Conservation (phyloP, 2,329 filamentous ascomycete species). For the Didymella exigua region DNA sequence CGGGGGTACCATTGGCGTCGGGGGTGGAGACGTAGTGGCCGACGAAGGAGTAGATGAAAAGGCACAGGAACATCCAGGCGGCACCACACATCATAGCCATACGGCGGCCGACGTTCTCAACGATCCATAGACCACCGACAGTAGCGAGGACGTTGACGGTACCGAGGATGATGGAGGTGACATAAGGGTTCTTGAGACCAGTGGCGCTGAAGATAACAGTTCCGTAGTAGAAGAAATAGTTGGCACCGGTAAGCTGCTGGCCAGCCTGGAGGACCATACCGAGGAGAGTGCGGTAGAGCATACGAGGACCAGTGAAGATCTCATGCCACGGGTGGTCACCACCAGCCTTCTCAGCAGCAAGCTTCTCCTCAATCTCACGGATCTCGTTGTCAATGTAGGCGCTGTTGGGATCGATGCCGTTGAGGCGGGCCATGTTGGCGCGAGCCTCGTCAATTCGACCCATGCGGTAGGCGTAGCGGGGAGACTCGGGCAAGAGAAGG, state of each 20-base stretch:
- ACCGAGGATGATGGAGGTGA: constrained; percentile 57
- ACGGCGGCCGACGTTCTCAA: constrained; percentile 55
- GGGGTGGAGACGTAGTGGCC: constrained; percentile 49
- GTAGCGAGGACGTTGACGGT: constrained; percentile 58
- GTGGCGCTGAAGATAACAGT: constrained; percentile 54
- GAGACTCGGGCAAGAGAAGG: constrained; percentile 61
- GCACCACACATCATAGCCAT: constrained; percentile 54
- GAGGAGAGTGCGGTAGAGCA: constrained; percentile 67
- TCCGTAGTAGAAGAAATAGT: constrained; percentile 68
- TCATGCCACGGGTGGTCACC: constrained; percentile 57
- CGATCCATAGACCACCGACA: constrained; percentile 53
- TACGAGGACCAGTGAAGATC: constrained; percentile 69
- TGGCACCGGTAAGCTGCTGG: constrained; percentile 71
- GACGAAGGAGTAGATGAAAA: constrained; percentile 60
- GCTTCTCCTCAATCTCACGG: constrained; percentile 61
- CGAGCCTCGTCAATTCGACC: constrained; percentile 59
- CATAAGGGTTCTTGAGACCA: constrained; percentile 52
- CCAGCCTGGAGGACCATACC: constrained; percentile 68
- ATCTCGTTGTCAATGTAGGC: constrained; percentile 60
- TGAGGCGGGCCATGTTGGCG: constrained; percentile 59
- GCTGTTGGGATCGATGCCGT: constrained; percentile 62
- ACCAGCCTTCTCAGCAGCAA: constrained; percentile 57
- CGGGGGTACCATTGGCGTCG: constrained; percentile 35
- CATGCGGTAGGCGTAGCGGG: constrained; percentile 63
- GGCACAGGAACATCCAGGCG: constrained; percentile 60